Evolutionary conservation across 2,329 filamentous ascomycete genomes (phyloP).

Genomic region (Sarocladium kiliense): DNA sequence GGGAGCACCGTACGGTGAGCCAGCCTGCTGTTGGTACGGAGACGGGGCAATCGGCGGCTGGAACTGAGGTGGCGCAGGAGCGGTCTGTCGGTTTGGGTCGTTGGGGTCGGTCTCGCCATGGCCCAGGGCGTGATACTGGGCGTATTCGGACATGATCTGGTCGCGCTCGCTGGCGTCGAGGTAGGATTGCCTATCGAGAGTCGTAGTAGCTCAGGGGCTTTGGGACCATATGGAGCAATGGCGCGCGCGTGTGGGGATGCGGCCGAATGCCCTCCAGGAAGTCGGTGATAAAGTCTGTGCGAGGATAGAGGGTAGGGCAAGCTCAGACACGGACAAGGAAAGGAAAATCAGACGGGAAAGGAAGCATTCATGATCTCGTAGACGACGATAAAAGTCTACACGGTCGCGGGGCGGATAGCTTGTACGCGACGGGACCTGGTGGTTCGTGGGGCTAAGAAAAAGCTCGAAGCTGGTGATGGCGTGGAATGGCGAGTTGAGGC

Average conservation of each 20-base stretch:
- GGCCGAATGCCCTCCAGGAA: background rate
- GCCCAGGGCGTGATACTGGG: conserved; percentile 51
- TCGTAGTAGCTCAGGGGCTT: background rate
- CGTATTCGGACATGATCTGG: conserved; percentile 47
- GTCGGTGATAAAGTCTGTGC: background rate
- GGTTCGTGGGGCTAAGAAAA: conserved; percentile 8
- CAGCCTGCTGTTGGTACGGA: conserved; percentile 44
- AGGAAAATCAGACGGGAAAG: background rate
- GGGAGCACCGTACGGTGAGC: conserved; percentile 24
- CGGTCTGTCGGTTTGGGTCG: conserved; percentile 45
- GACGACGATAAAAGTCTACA: background rate
- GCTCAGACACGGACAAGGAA: background rate
- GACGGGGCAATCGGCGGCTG: conserved; percentile 44
- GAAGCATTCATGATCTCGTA: conserved; percentile 4
- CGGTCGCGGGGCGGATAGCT: background rate
- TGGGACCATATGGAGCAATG: background rate
- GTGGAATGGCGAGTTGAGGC: background rate
- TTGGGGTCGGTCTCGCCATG: conserved; percentile 52
- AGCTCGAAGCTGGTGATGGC: conserved; percentile 1
- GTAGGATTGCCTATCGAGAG: background rate
- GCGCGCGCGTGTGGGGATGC: conserved; percentile 1
- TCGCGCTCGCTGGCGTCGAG: conserved; percentile 3
- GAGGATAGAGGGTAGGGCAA: background rate
- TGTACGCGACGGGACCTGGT: background rate
- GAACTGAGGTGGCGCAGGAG: conserved; percentile 51